Evolutionary conservation across 2,329 filamentous ascomycete species (phyloP), one percentile per base, ranked within the genome.

Genomic region (Alternaria arbusti): DNA sequence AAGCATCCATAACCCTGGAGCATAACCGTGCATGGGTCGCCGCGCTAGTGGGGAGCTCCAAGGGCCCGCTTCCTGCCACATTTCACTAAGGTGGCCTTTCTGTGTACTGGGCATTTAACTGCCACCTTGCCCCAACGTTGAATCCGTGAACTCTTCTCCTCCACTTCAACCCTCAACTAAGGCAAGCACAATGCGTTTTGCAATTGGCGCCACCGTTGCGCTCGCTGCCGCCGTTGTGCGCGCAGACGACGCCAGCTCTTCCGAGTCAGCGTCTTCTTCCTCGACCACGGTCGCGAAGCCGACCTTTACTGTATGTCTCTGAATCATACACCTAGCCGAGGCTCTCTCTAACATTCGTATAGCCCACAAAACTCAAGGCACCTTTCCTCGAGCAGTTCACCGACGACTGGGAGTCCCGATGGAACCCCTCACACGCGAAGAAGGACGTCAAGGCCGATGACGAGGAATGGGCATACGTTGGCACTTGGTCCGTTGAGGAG

Each of bases 331-430:
- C n/a, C n/a, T 15, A 10, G 28, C 30, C 8, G 17, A 10, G 25
- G 9, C 51, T 43, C n/a, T 58, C 9, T 23, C 73, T 78, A 62
- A 79, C 69, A 50, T 15, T 8, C 20, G 10, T 12, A n/a, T 78
- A 99, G 95, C 94, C 96, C 64, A 93, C 94, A 70, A 87, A 85
- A 68, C 81, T 98, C 77, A 96, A 97, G 85, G 96, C 91, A 72
- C 93, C 94, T 65, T 99, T 99, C 88, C 85, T 98, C 70, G 96
- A 99, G 86, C 96, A 99, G 84, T 99, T 99, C 86, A 97, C 93
- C 83, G 92, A 96, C 74, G 94, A 93, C 84, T 98, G 95, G 95
- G 91, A 97, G 73, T 85, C 87, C 70, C 88, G 94, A 84, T 99
- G 96, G 96, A 94, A 95, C 84, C 89, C 91, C 62, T 98, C 95